Conservation (phyloP, 306 rosid species). For the Citrullus amarus region DNA sequence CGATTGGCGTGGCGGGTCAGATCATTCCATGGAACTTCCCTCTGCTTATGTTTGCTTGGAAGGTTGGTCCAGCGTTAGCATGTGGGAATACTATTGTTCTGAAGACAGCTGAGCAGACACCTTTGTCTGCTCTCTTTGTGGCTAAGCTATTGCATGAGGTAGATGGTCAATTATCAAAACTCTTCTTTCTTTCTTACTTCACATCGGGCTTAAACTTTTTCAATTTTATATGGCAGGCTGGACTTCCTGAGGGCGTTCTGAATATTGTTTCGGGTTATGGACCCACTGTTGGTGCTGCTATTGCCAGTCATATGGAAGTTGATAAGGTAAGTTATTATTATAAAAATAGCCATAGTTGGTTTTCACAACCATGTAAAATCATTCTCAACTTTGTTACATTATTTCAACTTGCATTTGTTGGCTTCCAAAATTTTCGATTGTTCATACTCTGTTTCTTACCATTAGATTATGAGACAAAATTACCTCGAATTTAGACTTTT, state of each 20-base stretch:
- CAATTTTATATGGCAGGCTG: constrained; percentile 51
- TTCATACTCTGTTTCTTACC: too few relatives aligned
- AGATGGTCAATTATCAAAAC: background rate
- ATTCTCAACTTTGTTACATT: too few relatives aligned
- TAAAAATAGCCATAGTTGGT: background rate
- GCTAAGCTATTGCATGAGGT: constrained; percentile 72
- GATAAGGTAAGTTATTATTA: constrained; percentile 48
- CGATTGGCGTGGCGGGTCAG: constrained; percentile 91
- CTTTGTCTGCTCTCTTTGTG: constrained; percentile 63
- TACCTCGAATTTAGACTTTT: too few relatives aligned
- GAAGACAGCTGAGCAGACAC: constrained; percentile 95
- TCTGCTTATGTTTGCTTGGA: constrained; percentile 84
- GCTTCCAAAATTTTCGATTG: too few relatives aligned
- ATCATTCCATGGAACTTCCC: constrained; percentile 98
- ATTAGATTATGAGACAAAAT: too few relatives aligned
- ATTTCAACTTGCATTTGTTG: too few relatives aligned
- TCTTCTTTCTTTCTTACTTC: background rate
- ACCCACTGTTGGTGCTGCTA: constrained; percentile 89
- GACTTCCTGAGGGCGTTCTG: constrained; percentile 80
- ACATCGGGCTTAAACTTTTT: background rate
- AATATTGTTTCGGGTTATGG: constrained; percentile 84
- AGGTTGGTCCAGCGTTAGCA: constrained; percentile 84
- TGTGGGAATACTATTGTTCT: constrained; percentile 77
- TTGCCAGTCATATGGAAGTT: constrained; percentile 90
- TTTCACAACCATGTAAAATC: too few relatives aligned